Base-by-base conservation (phyloP, 768 basidiomycete species). In the Boletellus sp. region DNA sequence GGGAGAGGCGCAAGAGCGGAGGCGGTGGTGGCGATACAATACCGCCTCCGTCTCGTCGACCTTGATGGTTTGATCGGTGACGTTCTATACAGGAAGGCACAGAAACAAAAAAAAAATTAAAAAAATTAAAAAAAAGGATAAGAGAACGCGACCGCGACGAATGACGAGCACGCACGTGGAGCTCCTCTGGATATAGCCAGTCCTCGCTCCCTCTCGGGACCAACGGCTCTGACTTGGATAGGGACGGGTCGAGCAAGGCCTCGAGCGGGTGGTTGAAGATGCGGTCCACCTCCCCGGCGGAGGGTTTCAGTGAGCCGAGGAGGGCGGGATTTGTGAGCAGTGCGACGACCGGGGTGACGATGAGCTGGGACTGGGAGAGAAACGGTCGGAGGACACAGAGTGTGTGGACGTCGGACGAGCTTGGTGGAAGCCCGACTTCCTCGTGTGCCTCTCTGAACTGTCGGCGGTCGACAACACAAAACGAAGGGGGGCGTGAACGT, bases 401-500 rank as follows among this genome's bases (percentile, higher is more conserved):
- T 2, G 76, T 74, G 59, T 85, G 76, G 16, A 91, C 70, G 42
- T 79, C 65, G 0, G 82, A 78, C 34, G 76, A 78, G 45, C 72
- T 48, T 2, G 81, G 62, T 0, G 88, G 83, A 3, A 94, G 73
- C 1, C 69, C 80, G 17, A 94, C 87, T 72, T 95, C 93, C 70
- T 95, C 93, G 48, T 80, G 65, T 0, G 93, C 93, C 68, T 95
- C 93, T 50, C 93, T 76, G 42, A 78, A 78, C 92, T 94, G 60
- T 28, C 22, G 38, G 28, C 22, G 38, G 28, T 28, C 28, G 8
- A 28, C 9, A 9, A 28, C 28, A 28, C 26, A 10, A 10, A 7
- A 26, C 24, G 24, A 26, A 8, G 24, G 24, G 4, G 26, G 7
- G 28, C 28, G 28, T 3, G 4, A 11, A 28, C 7, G 26, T 28